Evolutionary conservation across 2,329 filamentous ascomycete species (phyloP), one percentile per base, ranked within the genome.

Genomic region (Xylaria sp.): DNA sequence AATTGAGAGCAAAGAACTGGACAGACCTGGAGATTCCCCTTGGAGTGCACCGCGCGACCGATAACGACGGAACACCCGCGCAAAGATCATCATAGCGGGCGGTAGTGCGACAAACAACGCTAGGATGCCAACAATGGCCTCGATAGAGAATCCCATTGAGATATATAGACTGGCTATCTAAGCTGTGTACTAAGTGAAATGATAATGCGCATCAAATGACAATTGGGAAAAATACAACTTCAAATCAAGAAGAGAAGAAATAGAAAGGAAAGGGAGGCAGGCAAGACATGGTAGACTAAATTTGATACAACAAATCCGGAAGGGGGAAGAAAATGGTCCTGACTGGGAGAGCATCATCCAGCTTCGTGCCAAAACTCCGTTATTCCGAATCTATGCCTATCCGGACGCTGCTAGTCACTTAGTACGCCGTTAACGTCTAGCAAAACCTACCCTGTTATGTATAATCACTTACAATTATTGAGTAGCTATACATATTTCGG

Each of bases 111-210:
- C 46, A 20, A 65, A 17, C 11, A 65, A 26, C 48, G 56, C 36
- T 33, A 65, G 46, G 10, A 65, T 46, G 48, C 54, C 62, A 65
- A 65, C 38, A 2, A 65, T 51, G 11, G 54, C 62, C 13, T 65
- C 62, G 13, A 26, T 44, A 23, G 63, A 65, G 17, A 33, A n/a
- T 17, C 26, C 36, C 54, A 65, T 53, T 11, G 33, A 23, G 23
- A 23, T 23, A 23, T 23, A 23, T 23, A 23, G 23, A 23, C 23
- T 23, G 23, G 23, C 23, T 51, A 10, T 31, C 31, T n/a, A 67
- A 56, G 64, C 61, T 17, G 23, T 48, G 4, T 13, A 26, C 3
- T 13, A n/a, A 26, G 23, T 6, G 20, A 48, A 17, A 3, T 13
- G 23, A 26, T 48, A 6, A 26, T 48, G 15, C 4, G n/a, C 3